Conservation (phyloP, 2,329 filamentous ascomycete species). For the Talaromyces atroroseus region DNA sequence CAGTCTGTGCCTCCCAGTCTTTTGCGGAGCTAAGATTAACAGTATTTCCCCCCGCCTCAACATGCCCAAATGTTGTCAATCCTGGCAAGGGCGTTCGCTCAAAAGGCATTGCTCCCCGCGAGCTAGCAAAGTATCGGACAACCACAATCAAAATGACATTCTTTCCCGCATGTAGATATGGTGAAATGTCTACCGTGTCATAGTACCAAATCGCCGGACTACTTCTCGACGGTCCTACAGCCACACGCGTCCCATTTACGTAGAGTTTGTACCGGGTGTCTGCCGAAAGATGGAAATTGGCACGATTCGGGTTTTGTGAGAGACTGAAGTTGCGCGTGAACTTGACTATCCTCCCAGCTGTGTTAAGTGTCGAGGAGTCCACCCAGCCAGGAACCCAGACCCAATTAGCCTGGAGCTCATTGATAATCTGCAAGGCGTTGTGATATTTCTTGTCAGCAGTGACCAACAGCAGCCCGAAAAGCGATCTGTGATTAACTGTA, state of each 20-base stretch:
- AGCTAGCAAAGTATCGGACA: slow-evolving; percentile 23
- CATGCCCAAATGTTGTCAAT: slow-evolving; percentile 22
- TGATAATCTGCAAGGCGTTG: slow-evolving; percentile 22
- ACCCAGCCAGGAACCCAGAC: slow-evolving; percentile 34
- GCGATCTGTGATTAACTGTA: not conserved
- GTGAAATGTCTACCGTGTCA: slow-evolving; percentile 25
- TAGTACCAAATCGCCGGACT: slow-evolving; percentile 31
- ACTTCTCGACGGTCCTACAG: slow-evolving; percentile 34
- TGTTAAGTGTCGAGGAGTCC: slow-evolving; percentile 27
- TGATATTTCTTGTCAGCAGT: not conserved
- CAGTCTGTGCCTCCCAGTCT: slow-evolving; percentile 18
- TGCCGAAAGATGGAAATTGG: slow-evolving; percentile 17
- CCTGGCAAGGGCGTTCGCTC: slow-evolving; percentile 24
- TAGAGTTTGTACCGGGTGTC: slow-evolving; percentile 42
- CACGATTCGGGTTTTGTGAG: slow-evolving; percentile 4
- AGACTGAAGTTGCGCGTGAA: slow-evolving; percentile 26
- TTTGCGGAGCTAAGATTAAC: slow-evolving; percentile 15
- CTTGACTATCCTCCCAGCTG: slow-evolving; percentile 29
- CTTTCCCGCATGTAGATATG: slow-evolving; percentile 18
- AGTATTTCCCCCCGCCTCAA: slow-evolving; percentile 12
- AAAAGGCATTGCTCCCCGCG: slow-evolving; percentile 27
- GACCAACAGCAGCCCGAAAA: not conserved
- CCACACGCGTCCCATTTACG: slow-evolving; percentile 33
- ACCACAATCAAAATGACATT: slow-evolving; percentile 23
- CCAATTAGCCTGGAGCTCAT: slow-evolving; percentile 36